A percentile compares a stretch with the other conserved stretches of the same genome.
Evolutionary conservation across 2,329 filamentous ascomycete species (phyloP).

Genomic region (Fusarium liriodendri): DNA sequence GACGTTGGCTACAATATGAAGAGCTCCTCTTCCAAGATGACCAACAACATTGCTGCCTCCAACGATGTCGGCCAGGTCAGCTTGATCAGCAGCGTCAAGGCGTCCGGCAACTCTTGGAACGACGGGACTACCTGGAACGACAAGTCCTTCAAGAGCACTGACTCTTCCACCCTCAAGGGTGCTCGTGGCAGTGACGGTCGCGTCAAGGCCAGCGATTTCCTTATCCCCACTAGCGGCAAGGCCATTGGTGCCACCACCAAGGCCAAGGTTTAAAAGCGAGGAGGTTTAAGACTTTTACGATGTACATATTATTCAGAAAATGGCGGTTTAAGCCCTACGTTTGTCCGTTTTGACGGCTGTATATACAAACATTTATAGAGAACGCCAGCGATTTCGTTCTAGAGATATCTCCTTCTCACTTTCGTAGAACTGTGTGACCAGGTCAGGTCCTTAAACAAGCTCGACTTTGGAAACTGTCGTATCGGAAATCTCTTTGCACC

Average conservation of each 20-base stretch:
- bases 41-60: constrained; percentile 52
- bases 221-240: constrained; percentile 50
- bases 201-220: constrained; percentile 54
- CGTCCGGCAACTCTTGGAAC: constrained; percentile 58
- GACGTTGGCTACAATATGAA: constrained; percentile 42
- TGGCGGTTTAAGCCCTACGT: not conserved
- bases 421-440: not conserved
- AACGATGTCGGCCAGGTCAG: constrained; percentile 26
- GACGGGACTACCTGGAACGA: constrained; percentile 51
- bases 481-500: not conserved
- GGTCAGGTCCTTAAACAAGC: not conserved
- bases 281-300: not conserved
- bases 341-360: not conserved
- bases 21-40: constrained; percentile 48
- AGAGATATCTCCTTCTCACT: not conserved
- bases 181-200: constrained; percentile 52
- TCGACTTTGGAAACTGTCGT: not conserved
- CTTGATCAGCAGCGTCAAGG: constrained; percentile 24
- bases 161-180: constrained; percentile 50
- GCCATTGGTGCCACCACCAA: constrained; percentile 40
- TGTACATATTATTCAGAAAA: not conserved
- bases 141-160: constrained; percentile 52
- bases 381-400: not conserved
- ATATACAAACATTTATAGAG: not conserved
- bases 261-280: not conserved